Percentiles rank a stretch among this genome's conserved stretches.
These are phyloP conservation scores for Debaryomycetaceae sp. DNA, from an alignment of 1,139 yeast genomes.

Conservation along the genomic window DNA sequence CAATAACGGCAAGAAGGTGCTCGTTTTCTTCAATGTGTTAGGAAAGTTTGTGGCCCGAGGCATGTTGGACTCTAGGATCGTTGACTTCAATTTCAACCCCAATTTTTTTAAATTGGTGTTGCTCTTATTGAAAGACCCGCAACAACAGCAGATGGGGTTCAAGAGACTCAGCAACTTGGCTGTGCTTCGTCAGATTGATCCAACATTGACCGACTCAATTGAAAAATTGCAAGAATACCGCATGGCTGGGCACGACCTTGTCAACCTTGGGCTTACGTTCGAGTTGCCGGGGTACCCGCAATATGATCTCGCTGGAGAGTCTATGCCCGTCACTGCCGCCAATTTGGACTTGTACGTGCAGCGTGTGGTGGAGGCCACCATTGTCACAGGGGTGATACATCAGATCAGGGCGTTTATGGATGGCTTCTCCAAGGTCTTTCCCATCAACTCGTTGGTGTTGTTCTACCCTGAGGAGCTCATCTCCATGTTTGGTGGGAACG, in stretches of 20 bases:
- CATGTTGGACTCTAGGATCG: constrained; percentile 75
- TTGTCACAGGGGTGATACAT: constrained; percentile 58
- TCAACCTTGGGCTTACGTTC: constrained; percentile 58
- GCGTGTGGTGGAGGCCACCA: constrained; percentile 54
- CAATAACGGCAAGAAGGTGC: constrained; percentile 39
- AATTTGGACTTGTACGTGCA: constrained; percentile 61
- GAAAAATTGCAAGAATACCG: constrained; percentile 42
- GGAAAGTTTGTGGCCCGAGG: constrained; percentile 89
- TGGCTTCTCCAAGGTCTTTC: constrained; percentile 85
- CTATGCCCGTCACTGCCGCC: constrained; percentile 41
- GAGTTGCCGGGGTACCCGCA: constrained; percentile 75
- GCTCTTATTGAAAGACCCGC: constrained; percentile 6
- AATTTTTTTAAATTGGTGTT: constrained; percentile 54
- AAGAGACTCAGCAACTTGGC: constrained; percentile 28
- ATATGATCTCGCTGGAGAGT: constrained; percentile 58
- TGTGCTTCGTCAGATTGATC: constrained; percentile 53
- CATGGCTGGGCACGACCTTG: constrained; percentile 41
- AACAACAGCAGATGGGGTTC: constrained; percentile 14
- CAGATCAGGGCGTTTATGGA: constrained; percentile 70
- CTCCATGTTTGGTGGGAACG: constrained; percentile 62
- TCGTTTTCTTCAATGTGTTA: constrained; percentile 58
- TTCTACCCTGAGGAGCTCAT: constrained; percentile 73
- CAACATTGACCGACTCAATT: constrained; percentile 58
- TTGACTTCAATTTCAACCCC: constrained; percentile 76
- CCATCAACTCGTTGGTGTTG: constrained; percentile 65